Evolutionary conservation across 768 basidiomycete species (phyloP), one percentile per base, ranked within the genome.

Genomic region (Pulveroboletus sp.): DNA sequence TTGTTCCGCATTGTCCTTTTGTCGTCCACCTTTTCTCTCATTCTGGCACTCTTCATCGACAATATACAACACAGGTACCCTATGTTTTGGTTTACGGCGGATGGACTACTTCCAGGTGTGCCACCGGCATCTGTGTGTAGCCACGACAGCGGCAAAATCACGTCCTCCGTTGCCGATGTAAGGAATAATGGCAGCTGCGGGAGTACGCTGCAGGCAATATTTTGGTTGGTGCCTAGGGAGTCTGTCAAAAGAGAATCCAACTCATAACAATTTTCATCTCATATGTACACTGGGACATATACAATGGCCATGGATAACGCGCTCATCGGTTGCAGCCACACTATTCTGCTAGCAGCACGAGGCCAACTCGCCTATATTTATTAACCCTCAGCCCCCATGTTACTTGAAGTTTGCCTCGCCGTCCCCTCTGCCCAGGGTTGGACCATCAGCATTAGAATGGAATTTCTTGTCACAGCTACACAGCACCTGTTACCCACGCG

Each of bases 1-100:
- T 76, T 77, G 50, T 65, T 82, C 12, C 77, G 77, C 13, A 71
- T 80, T 37, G 59, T 80, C 40, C 67, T 82, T 11, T 69, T 82
- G 6, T 72, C 75, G 5, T 76, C 76, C 5, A 54, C 65, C 9
- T 63, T 81, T 7, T 69, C 70, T 8, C 69, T 80, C 29, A 62
- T 49, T 0, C 73, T 78, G 4, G 78, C 77, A 5, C 65, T 82
- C 14, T 40, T 77, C 20, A 51, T 71, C 42, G 76, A 81, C 55
- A 81, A 80, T 57, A 73, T 80, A 32, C 78, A 78, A 57, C 62
- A 76, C 29, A 65, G 72, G 39, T 81, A 55, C 48, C 62, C 55
- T 75, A 57, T 71, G 16, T 79, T 72, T 54, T 82, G 79, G 78
- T 68, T 65, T 47, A 56, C 50, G 45, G 58, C 61, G 24, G 44